phyloP scores from a whole-genome alignment of 2,329 filamentous ascomycete genomes.

The Colletotrichum sp. region DNA sequence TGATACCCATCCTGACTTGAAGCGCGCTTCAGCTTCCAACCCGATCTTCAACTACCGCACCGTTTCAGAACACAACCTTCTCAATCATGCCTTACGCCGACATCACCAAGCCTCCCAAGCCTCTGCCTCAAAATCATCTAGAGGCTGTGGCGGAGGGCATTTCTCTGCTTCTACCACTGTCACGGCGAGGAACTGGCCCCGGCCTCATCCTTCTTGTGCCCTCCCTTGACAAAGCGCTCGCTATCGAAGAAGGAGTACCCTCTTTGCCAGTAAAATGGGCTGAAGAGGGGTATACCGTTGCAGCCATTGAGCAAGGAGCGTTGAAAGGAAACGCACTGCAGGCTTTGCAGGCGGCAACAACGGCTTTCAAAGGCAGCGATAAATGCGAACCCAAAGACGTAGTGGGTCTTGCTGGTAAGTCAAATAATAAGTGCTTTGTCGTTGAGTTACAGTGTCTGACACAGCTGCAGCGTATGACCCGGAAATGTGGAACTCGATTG shows the following conservation, averaged over 20 bases:
- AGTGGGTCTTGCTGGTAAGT: neutral
- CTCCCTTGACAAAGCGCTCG: neutral
- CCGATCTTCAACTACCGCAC: accelerated
- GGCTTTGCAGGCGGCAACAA: neutral
- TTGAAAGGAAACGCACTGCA: neutral
- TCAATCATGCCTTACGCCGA: neutral
- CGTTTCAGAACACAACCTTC: neutral
- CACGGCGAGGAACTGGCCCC: neutral
- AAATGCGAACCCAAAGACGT: neutral
- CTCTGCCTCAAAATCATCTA: neutral
- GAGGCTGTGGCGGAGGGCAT: neutral
- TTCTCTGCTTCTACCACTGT: neutral
- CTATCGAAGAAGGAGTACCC: constrained; percentile 43
- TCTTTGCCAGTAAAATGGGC: constrained; percentile 70
- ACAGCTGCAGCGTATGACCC: neutral
- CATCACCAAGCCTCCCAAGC: neutral
- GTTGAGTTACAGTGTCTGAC: neutral
- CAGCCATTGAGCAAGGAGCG: constrained; percentile 49
- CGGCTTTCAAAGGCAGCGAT: neutral
- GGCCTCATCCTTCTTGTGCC: neutral
- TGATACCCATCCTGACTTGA: neutral
- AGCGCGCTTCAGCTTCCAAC: accelerated
- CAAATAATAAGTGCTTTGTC: neutral
- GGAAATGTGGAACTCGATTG: neutral
- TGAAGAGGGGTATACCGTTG: constrained; percentile 71